Percentiles rank a stretch among this genome's conserved stretches.
Conservation (phyloP, 208 protist genomes). For the Trichomonas tenax region DNA sequence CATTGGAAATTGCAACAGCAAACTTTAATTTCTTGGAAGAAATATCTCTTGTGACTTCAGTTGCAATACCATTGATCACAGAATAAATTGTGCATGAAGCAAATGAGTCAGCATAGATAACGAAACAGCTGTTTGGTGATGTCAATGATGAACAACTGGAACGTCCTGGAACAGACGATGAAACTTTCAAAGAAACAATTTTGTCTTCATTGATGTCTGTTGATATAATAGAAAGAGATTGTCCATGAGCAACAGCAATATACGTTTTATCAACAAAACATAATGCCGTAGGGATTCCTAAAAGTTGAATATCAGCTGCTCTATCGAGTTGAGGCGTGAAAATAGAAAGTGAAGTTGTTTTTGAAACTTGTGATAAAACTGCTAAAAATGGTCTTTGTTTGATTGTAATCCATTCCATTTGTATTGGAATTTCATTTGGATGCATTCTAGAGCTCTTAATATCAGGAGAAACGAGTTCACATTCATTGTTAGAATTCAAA, state of each 20-base stretch:
- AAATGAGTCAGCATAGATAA: neutral
- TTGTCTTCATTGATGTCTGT: neutral
- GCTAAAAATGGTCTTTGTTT: neutral
- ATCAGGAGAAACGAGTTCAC: neutral
- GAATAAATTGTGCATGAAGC: neutral
- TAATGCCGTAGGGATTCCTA: neutral
- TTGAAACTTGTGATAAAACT: neutral
- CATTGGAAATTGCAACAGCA: neutral
- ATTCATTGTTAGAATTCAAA: neutral
- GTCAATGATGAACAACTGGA: neutral
- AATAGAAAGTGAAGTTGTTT: neutral
- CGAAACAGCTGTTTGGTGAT: neutral
- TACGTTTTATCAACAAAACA: neutral
- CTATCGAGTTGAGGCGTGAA: neutral
- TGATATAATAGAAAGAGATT: neutral
- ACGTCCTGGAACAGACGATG: neutral
- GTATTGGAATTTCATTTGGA: neutral
- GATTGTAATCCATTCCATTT: neutral
- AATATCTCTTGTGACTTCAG: neutral
- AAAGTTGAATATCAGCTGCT: neutral
- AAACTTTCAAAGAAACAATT: neutral
- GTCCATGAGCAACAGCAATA: neutral
- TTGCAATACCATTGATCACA: neutral
- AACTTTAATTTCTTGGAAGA: neutral
- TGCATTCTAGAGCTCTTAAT: neutral